Evolutionary conservation across 371 early-diverging fungal species (phyloP), one percentile per base, ranked within the genome.

Genomic region (Haplosporangium sp.): DNA sequence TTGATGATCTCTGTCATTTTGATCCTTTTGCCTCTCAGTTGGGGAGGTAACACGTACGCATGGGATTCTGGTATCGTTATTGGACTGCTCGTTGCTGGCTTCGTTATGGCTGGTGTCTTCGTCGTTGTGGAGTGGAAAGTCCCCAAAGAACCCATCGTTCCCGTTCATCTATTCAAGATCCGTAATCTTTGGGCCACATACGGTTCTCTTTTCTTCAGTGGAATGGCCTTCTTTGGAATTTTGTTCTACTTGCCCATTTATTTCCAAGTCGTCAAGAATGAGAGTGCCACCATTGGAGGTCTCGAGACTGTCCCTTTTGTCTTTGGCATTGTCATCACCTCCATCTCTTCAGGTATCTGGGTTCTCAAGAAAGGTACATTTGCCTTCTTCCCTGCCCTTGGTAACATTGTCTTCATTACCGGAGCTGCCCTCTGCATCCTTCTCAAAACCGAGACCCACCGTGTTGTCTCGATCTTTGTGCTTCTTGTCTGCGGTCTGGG

Each of bases 291-390:
- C 1, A 35, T 74, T 1, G 86, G 93, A 47, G 95, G 95, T n/a
- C 72, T 93, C 55, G 85, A 90, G 56, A 76, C 90, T 57, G 84
- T 95, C 52, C 93, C 94, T 2, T 79, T 92, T 50, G 85, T 93
- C 56, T 19, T 88, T 17, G 76, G 71, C 11, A 74, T 77, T 19
- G 72, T 82, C 5, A 35, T 83, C 70, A 72, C 72, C 37, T 78
- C 71, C 3, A 70, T 85, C 34, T 67, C 74, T 2, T 62, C 85
- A 2, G 86, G 85, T n/a, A 72, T 85, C 52, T 71, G 82, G 83
- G 68, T 87, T 65, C 63, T 86, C 48, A 84, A 82, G 62, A 67
- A 45, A 10, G 69, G 74, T 38, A 68, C 71, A 0, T 84, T 82
- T 56, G 76, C 79, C 65, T 44, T 85, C 40, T 70, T 88, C 53